Conservation (phyloP, 1,284 basidiomycete species). For the Moesziomyces globuligerus region DNA sequence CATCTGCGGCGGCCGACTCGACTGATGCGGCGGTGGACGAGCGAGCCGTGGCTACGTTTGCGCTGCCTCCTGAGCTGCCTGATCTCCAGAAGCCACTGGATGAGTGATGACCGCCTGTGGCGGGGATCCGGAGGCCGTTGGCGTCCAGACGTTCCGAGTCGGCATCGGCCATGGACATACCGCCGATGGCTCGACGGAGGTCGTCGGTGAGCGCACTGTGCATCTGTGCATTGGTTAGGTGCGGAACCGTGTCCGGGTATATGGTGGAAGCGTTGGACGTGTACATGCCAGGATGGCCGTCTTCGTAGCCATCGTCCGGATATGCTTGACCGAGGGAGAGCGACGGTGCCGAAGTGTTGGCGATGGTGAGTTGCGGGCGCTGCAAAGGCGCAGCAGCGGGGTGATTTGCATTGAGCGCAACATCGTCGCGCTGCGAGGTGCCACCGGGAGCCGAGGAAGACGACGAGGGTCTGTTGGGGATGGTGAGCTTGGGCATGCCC, state of each 20-base stretch:
- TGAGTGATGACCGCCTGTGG: constrained; percentile 28
- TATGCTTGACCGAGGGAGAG: constrained; percentile 21
- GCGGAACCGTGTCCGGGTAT: constrained; percentile 58
- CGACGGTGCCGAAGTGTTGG: constrained; percentile 30
- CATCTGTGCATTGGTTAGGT: constrained; percentile 47
- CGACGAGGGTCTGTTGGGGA: constrained; percentile 41
- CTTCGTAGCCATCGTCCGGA: constrained; percentile 50
- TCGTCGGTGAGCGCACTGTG: constrained; percentile 58
- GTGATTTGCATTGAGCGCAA: constrained; percentile 4
- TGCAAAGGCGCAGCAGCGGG: constrained; percentile 10
- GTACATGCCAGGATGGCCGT: constrained; percentile 39
- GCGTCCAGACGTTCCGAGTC: constrained; percentile 41
- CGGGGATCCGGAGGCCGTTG: constrained; percentile 39
- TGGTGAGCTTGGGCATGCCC: constrained; percentile 63
- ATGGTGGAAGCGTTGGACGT: constrained; percentile 41
- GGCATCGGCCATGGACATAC: constrained; percentile 45
- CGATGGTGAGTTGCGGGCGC: constrained; percentile 36
- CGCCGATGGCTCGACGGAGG: constrained; percentile 57
- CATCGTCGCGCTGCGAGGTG: constrained; percentile 20
- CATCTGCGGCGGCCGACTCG: background rate
- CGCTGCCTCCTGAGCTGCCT: constrained; percentile 11
- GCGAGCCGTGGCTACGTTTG: constrained; percentile 8
- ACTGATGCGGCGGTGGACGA: constrained; percentile 1
- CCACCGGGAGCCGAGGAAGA: constrained; percentile 36
- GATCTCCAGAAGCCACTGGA: constrained; percentile 42